Base-by-base conservation (phyloP, 192 early-diverging fungal genomes). In the Coemansia sp. region DNA sequence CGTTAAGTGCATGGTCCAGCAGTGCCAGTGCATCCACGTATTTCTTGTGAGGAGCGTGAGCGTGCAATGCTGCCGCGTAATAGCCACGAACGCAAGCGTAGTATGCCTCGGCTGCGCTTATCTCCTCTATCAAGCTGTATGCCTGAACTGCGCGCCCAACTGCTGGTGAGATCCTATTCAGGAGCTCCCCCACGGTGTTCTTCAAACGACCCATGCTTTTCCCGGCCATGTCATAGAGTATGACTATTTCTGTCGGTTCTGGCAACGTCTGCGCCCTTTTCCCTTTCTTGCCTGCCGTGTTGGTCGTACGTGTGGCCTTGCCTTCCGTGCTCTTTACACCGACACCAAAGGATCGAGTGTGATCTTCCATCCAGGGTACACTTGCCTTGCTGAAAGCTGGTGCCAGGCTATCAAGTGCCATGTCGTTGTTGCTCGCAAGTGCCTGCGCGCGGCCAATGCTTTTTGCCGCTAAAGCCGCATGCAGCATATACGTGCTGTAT, bases 1-100 rank as follows among this genome's bases (percentile, higher is more conserved):
- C 70, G 7, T 62, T n/a, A 41, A 69, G 66, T 15, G 62, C 66
- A 19, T 54, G 32, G 67, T 75, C 67, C 26, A 76, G 67, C 26
- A 80, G 78, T 9, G 78, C 78, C 40, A 80, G 73, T 11, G 78
- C 26, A 55, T 75, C 78, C 37, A 60, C 22, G 39, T 63, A 61
- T 45, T 45, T 55, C 7, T 37, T 46, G 61, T 75, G 64, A 16
- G 41, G 52, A 6, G 70, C 59, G 60, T 70, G 67, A 6, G 70
- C 73, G 45, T 80, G 78, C 19, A 72, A 57, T 13, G 57, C 58
- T 1, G 73, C 78, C 0, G 70, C 60, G 41, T 76, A 69, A 63
- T 72, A 80, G 78, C 47, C 67, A 43, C 78, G 78, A 8, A 73
- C 40, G 48, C 69, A 62, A n/a, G 37, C 22, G 61, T 76, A 76